Evolutionary conservation across 2,329 filamentous ascomycete genomes (phyloP), one percentile per base, ranked within the genome.

Genomic region (Aspergillus tanneri): DNA sequence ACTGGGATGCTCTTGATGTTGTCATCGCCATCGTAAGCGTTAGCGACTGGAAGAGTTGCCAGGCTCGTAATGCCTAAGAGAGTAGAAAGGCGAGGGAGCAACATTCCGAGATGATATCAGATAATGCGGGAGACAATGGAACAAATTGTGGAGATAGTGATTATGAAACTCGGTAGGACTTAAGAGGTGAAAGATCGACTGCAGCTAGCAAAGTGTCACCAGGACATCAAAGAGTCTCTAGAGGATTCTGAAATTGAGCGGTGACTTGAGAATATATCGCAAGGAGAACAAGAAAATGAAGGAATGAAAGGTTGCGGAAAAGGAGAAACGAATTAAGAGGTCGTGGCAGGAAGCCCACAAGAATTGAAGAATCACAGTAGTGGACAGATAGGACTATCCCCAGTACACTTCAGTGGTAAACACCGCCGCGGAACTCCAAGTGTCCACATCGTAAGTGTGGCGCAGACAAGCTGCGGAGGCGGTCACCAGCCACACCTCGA

Each of bases 1-100:
- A 86, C 84, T 56, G 82, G 79, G 66, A 86, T 85, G 60, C 79
- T 83, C 69, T 83, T 82, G 60, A 86, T 77, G 62, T 82, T 77
- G 49, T 74, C 68, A 54, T 63, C 57, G 30, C 71, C 76, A 67
- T 77, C 77, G 52, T 80, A 71, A 50, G 68, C 68, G 54, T 61
- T 62, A 47, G 53, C 57, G 12, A 57, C 59, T 18, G 61, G 60
- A 35, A 64, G 54, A 11, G 65, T 49, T n/a, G 61, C 59, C 40
- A 72, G 53, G 43, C 67, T 65, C 18, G 65, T 59, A 23, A 68
- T 56, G 53, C 64, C 68, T 43, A 72, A 55, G 28, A 67, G 59
- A 27, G 64, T 65, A 42, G 65, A 67, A 46, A 69, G 49, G 44
- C 59, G 61, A 43, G 62, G 64, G 27, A 69, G 54, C 49, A 66